phyloP scores from a whole-genome alignment of 352 stramenopile species.

The Phytophthora idaei region DNA sequence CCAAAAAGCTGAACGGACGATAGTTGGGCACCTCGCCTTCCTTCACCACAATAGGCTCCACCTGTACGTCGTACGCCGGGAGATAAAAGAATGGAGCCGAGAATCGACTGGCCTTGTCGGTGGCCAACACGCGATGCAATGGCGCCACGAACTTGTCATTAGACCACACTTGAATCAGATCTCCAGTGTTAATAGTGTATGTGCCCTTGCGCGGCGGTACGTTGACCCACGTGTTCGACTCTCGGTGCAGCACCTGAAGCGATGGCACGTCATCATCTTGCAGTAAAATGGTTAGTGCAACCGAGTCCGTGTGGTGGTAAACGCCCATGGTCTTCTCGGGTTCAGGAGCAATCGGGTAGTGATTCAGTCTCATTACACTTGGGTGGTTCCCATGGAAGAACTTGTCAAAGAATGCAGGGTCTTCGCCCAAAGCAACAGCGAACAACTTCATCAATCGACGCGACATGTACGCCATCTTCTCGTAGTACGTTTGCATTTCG shows the following conservation, averaged over 20 bases:
- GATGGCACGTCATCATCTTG: conserved; percentile 69
- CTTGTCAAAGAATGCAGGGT: conserved; percentile 59
- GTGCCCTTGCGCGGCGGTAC: conserved; percentile 45
- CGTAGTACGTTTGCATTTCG: conserved; percentile 50
- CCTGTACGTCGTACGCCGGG: conserved; percentile 62
- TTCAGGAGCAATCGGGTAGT: conserved; percentile 81
- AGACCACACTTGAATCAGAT: conserved; percentile 69
- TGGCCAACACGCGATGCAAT: conserved; percentile 58
- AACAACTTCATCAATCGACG: conserved; percentile 64
- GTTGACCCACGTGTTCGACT: conserved; percentile 52
- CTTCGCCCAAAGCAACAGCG: conserved; percentile 60
- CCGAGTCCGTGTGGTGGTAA: conserved; percentile 67
- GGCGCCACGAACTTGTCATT: conserved; percentile 60
- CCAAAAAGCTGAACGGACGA: conserved; percentile 84
- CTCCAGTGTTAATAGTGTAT: conserved; percentile 68
- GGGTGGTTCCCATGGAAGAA: conserved; percentile 79
- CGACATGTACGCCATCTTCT: conserved; percentile 58
- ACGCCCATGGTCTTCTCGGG: conserved; percentile 59
- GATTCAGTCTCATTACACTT: conserved; percentile 91
- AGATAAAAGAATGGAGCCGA: conserved; percentile 76
- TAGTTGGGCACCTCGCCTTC: conserved; percentile 58
- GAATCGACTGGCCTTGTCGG: conserved; percentile 42
- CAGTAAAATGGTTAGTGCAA: conserved; percentile 63
- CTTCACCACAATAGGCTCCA: conserved; percentile 69
- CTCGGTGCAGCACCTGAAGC: conserved; percentile 59